Conservation (phyloP, 352 stramenopile genomes). For the Stephanocyclus meneghinianus region DNA sequence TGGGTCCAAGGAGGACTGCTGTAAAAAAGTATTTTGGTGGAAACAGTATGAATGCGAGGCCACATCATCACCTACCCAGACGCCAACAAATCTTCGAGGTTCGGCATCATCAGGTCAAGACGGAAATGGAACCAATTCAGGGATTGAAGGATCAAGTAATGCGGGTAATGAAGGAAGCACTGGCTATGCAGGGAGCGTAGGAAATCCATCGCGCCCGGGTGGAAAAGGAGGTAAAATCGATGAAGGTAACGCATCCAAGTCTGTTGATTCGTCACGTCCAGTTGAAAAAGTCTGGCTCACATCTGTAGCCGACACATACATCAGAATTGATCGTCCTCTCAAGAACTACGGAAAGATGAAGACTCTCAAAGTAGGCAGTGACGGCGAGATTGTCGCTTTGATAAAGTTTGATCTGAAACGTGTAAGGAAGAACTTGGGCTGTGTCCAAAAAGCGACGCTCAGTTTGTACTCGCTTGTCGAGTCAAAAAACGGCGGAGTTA, state of each 20-base stretch:
- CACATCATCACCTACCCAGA: conserved; percentile 1
- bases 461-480: conserved; percentile 3
- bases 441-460: conserved; percentile 3
- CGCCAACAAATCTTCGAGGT: conserved; percentile 1
- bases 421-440: conserved; percentile 1
- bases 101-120: not conserved
- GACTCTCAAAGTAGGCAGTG: not conserved
- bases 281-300: not conserved
- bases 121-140: not conserved
- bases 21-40: conserved; percentile 15
- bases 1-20: conserved; percentile 2
- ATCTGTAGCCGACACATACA: conserved; percentile 4
- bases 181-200: not conserved
- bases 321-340: not conserved
- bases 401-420: conserved; percentile 16
- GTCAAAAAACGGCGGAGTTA: not conserved
- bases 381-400: conserved; percentile 2
- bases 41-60: conserved; percentile 5
- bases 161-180: no score
- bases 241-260: not conserved
- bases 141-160: not conserved
- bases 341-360: conserved; percentile 12
- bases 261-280: not conserved
- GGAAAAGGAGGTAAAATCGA: not conserved
- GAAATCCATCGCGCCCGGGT: not conserved